Base-by-base conservation (phyloP, 257 asterid species). In the Cruciata laevipes region DNA sequence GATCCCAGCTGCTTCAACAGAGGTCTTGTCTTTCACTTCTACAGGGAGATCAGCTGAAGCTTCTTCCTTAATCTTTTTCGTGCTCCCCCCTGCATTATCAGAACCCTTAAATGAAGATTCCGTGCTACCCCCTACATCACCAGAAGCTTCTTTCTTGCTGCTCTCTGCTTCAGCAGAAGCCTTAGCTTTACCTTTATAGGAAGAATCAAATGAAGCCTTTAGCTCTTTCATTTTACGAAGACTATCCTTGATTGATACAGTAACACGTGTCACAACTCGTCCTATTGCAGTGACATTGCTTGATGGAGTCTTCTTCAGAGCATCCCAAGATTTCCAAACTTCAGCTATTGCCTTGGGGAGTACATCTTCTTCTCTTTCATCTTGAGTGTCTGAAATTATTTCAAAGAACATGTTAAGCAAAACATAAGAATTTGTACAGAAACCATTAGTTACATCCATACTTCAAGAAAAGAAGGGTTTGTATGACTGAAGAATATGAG, bases 161-260 rank as follows among this genome's bases (percentile, higher is more conserved):
- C 53, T 44, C 53, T 44, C 53, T 44, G 53, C 20, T 16, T 44
- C 53, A 44, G 53, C n/a, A 17, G 81, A 58, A 68, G 25, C 62
- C 55, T 78, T 71, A 16, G 49, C 17, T 13, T 79, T 64, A 70
- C 73, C 70, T 70, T 81, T 32, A 85, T 42, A 5, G 5, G 51
- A 14, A 13, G 51, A 42, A 11, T 42, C 51, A 13, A 42, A 42
- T 3, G 51, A 42, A 42, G 51, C 85, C 77, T 86, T 93, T 30
- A 90, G 86, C 67, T 90, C 97, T 67, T 83, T 84, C 87, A 90
- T 84, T 77, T 93, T 92, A 3, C 95, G 92, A 77, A 93, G 95
- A 73, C 83, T 97, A 25, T 93, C 99, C 76, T 93, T 90, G 66
- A 93, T 75, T 68, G 92, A 83, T 61, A 85, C 85, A 14, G 92